A percentile compares a stretch with the other conserved stretches of the same genome.
These are phyloP conservation scores for Ormosia emarginata DNA, from an alignment of 306 rosid species.

Conservation along the genomic window DNA sequence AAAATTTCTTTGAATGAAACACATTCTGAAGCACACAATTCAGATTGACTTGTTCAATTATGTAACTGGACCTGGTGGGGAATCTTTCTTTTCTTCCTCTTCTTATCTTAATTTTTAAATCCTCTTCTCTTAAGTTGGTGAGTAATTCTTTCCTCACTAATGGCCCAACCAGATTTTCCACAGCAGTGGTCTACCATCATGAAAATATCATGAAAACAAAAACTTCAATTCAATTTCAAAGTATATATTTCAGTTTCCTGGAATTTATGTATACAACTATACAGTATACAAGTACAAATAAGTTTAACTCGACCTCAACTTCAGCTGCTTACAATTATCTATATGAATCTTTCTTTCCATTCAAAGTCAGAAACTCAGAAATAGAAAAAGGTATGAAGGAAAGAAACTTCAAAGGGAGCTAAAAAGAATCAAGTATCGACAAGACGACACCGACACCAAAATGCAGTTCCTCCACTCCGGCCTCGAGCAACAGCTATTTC, in stretches of 20 bases:
- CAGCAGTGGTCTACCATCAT: not conserved
- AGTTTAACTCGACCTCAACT: constrained; percentile 1
- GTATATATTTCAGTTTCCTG: not conserved
- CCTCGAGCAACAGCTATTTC: constrained; percentile 98
- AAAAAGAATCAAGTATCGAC: constrained; percentile 34
- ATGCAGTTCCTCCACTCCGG: constrained; percentile 86
- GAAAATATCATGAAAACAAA: not conserved
- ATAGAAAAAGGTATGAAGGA: not conserved
- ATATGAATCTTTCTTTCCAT: constrained; percentile 13
- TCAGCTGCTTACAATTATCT: constrained; percentile 4
- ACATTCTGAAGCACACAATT: not conserved
- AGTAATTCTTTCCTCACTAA: not conserved
- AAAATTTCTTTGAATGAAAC: not conserved
- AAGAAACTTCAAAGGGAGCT: not conserved
- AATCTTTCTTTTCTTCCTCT: not conserved
- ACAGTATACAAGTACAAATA: not conserved
- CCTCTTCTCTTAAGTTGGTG: not conserved
- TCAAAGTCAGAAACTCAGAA: not conserved
- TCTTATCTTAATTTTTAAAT: not conserved
- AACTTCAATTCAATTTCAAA: not conserved
- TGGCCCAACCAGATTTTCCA: not conserved
- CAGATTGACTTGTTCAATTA: not conserved
- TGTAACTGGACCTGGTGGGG: not conserved
- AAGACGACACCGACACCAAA: constrained; percentile 80
- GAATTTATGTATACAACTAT: not conserved